A percentile compares a stretch with the other conserved stretches of the same genome.
Conservation (phyloP, 2,329 filamentous ascomycete genomes). For the Apiospora hydei region DNA sequence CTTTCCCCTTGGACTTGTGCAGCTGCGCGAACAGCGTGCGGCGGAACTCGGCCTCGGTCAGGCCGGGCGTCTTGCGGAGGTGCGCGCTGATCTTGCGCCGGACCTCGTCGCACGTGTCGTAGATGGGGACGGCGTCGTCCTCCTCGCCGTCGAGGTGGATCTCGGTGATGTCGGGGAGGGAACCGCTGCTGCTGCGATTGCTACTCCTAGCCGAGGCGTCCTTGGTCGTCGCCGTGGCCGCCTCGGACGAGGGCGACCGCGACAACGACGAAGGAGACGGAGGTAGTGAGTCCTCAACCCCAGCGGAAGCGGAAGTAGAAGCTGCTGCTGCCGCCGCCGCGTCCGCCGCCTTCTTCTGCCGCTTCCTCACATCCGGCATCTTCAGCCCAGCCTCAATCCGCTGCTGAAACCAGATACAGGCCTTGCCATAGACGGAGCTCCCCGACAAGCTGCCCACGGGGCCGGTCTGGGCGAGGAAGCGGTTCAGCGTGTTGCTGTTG, state of each 20-base stretch:
- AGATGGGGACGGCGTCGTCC: constrained; percentile 53
- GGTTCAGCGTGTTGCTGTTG: constrained; percentile 28
- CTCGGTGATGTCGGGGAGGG: constrained; percentile 44
- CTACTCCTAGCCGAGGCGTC: background rate
- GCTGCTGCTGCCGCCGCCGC: constrained; percentile 24
- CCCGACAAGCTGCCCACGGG: constrained; percentile 27
- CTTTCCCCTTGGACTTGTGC: constrained; percentile 40
- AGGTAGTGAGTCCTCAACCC: background rate
- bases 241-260: background rate
- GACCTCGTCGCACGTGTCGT: constrained; percentile 64
- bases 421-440: constrained; percentile 29
- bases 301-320: constrained; percentile 7
- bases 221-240: background rate
- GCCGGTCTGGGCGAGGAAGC: constrained; percentile 31
- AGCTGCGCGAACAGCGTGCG: constrained; percentile 49
- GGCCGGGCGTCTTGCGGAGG: constrained; percentile 48
- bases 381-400: constrained; percentile 35
- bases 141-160: constrained; percentile 53
- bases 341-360: constrained; percentile 33
- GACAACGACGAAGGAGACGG: background rate
- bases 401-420: constrained; percentile 37
- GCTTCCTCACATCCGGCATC: constrained; percentile 37
- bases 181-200: background rate
- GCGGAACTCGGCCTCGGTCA: constrained; percentile 60
- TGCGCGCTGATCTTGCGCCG: constrained; percentile 62